Conservation (phyloP, 805 yeast species). For the Candida lessepsii region DNA sequence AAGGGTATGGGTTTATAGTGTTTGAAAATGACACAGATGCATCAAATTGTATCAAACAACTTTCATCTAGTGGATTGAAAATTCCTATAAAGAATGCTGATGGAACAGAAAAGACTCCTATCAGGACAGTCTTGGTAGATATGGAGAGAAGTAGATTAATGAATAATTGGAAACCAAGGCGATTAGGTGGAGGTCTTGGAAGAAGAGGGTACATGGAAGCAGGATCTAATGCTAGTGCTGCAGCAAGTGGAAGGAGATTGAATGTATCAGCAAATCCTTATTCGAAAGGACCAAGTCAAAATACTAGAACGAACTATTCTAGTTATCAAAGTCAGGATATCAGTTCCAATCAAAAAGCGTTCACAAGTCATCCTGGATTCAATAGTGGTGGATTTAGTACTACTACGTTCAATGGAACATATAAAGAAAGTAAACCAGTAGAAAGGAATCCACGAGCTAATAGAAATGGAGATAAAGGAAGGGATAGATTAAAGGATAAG, state of each 20-base stretch:
- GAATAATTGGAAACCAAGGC: slow-evolving; percentile 66
- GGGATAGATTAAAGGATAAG: slow-evolving; percentile 3
- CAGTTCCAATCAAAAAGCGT: slow-evolving; percentile 1
- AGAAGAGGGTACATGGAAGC: slow-evolving; percentile 64
- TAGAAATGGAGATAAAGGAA: background rate
- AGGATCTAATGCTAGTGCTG: slow-evolving; percentile 29
- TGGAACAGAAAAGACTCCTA: slow-evolving; percentile 37
- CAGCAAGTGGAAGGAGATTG: slow-evolving; percentile 29
- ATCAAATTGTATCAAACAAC: slow-evolving; percentile 56
- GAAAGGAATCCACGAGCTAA: slow-evolving; percentile 2
- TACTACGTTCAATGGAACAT: too few species aligned
- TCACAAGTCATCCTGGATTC: slow-evolving; percentile 3
- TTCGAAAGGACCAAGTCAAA: background rate
- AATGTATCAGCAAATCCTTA: slow-evolving; percentile 8
- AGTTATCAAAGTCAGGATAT: background rate
- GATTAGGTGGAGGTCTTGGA: slow-evolving; percentile 93
- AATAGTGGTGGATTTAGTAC: too few species aligned
- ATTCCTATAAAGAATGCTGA: slow-evolving; percentile 17
- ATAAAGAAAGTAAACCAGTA: background rate
- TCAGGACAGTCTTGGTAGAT: slow-evolving; percentile 61
- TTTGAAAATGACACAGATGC: slow-evolving; percentile 62
- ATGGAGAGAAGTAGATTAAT: slow-evolving; percentile 66
- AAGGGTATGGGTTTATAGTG: slow-evolving; percentile 84
- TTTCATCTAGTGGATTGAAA: slow-evolving; percentile 44
- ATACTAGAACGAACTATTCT: background rate